These are phyloP conservation scores for Crithidia acanthocephali DNA, from an alignment of 208 protist species.

Conservation along the genomic window DNA sequence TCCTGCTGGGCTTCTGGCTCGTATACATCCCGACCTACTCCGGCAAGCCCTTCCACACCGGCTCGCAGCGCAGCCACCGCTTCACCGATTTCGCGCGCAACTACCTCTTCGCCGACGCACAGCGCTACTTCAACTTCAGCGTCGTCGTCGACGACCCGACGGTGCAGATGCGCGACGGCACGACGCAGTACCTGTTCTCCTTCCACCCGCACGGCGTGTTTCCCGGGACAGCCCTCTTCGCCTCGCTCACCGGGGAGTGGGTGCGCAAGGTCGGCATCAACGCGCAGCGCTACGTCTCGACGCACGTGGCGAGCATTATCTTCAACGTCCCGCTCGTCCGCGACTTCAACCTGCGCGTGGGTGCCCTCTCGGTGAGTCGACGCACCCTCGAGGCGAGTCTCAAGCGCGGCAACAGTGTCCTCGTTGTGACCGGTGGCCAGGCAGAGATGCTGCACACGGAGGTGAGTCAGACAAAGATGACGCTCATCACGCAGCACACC, in stretches of 20 bases:
- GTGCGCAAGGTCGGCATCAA: slow-evolving; percentile 58
- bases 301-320: slow-evolving; percentile 75
- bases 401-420: slow-evolving; percentile 61
- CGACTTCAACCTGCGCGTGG: slow-evolving; percentile 76
- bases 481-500: slow-evolving; percentile 75
- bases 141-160: slow-evolving; percentile 62
- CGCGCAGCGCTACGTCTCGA: slow-evolving; percentile 45
- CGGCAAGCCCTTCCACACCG: slow-evolving; percentile 64
- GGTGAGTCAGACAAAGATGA: slow-evolving; percentile 51
- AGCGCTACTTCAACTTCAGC: slow-evolving; percentile 75
- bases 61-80: slow-evolving; percentile 46
- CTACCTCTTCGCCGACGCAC: slow-evolving; percentile 64
- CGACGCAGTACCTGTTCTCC: slow-evolving; percentile 74
- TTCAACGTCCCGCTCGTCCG: slow-evolving; percentile 78
- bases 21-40: slow-evolving; percentile 69
- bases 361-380: slow-evolving; percentile 63
- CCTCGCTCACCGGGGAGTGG: slow-evolving; percentile 63
- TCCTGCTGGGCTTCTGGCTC: slow-evolving; percentile 49
- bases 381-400: slow-evolving; percentile 57
- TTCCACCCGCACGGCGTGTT: slow-evolving; percentile 90
- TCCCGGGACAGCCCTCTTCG: slow-evolving; percentile 70
- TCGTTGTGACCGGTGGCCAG: slow-evolving; percentile 89
- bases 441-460: slow-evolving; percentile 82
- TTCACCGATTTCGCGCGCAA: slow-evolving; percentile 61
- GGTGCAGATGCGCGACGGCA: slow-evolving; percentile 56